Evolutionary conservation across 139 green algal species (phyloP), one percentile per base, ranked within the genome.

Genomic region (Chlorella sp.): DNA sequence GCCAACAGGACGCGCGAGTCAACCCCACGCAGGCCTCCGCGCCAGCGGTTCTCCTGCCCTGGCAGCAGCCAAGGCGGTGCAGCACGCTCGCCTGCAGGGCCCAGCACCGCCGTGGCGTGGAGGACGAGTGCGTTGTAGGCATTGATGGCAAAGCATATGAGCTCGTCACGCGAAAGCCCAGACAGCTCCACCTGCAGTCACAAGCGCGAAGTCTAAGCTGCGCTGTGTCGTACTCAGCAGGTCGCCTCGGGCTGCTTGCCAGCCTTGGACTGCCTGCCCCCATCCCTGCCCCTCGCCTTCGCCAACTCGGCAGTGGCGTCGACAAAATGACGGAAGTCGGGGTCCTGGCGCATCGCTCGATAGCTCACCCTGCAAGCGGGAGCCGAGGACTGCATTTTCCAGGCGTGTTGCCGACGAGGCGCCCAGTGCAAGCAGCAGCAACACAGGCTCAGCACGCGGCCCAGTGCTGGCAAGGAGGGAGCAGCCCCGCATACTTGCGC

Each of bases 61-160:
- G n/a, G n/a, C n/a, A n/a, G n/a, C n/a, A n/a, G n/a, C n/a, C n/a
- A n/a, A n/a, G n/a, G n/a, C n/a, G n/a, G n/a, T n/a, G n/a, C n/a
- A n/a, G n/a, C n/a, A n/a, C n/a, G n/a, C n/a, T n/a, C n/a, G n/a
- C n/a, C n/a, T n/a, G 73, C 56, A 15, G 80, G 48, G 29, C 73
- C 79, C 36, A 77, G 43, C 11, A 80, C 87, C 38, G 90, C 87
- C 31, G 86, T 87, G 2, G 83, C 86, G 63, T 98, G 94, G 27
- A 98, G 77, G 35, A 98, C 86, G 48, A 98, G 83, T 5, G 86
- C 82, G 77, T 98, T 98, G 89, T 98, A 98, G 27, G 91, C 73
- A 84, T 98, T 98, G 85, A 98, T 94, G 74, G 87, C 95, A 77
- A 98, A 95, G 7, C 89, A 88, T n/a, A 89, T 93, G 5, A 87